Percentiles rank a stretch among this genome's conserved stretches.
Evolutionary conservation across 306 rosid species (phyloP).

Genomic region (Medicago ruthenica): DNA sequence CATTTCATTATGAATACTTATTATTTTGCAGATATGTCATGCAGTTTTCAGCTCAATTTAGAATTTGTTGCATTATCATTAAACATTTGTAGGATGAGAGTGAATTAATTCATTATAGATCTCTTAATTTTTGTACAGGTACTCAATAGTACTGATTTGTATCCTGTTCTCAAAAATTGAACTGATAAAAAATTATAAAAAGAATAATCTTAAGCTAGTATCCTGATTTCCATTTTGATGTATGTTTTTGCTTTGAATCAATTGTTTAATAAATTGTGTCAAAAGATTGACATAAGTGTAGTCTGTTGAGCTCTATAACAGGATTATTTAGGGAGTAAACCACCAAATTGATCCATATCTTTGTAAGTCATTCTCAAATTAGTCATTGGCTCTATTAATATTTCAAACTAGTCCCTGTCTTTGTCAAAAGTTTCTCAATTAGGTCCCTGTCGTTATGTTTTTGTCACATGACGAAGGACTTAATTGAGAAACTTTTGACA

Average conservation of each 20-base stretch:
- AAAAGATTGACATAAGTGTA: no score
- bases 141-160: background rate
- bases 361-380: no score
- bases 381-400: no score
- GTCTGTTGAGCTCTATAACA: no score
- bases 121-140: slow-evolving; percentile 23
- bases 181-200: no score
- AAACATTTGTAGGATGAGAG: slow-evolving; percentile 33
- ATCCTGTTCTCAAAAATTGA: background rate
- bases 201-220: background rate
- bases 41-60: slow-evolving; percentile 12
- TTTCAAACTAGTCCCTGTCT: no score
- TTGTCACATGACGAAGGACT: no score
- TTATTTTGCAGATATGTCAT: slow-evolving; percentile 31
- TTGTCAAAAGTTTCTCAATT: no score
- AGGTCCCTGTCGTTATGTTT: no score
- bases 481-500: no score
- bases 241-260: slow-evolving; percentile 16
- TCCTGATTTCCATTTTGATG: slow-evolving; percentile 16
- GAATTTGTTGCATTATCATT: slow-evolving; percentile 32
- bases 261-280: background rate
- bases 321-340: background rate
- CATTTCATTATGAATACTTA: background rate
- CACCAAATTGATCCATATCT: no score
- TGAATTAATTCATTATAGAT: background rate